Percentiles rank a stretch among this genome's conserved stretches.
These are phyloP conservation scores for Saprolegnia parasitica DNA, from an alignment of 352 stramenopile species.

Conservation along the genomic window DNA sequence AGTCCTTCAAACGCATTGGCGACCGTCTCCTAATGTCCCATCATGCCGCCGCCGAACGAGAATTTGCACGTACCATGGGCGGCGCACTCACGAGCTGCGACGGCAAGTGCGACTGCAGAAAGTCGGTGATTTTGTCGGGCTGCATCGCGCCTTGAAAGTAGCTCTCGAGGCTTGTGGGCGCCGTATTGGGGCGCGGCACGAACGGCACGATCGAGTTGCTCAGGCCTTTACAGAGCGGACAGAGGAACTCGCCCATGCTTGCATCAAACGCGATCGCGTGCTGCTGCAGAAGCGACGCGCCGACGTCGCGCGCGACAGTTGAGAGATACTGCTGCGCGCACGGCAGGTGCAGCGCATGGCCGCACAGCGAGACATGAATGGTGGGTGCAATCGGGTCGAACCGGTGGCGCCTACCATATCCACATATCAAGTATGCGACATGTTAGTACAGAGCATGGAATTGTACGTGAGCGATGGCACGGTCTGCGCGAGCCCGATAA, in stretches of 20 bases:
- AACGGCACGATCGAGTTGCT: conserved; percentile 88
- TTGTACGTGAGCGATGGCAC: not conserved
- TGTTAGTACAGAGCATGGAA: no score
- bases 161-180: not conserved
- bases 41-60: no score
- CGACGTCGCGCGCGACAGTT: conserved; percentile 67
- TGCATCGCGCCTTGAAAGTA: conserved; percentile 13
- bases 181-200: conserved; percentile 32
- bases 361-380: conserved; percentile 79
- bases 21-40: not conserved
- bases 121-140: not conserved
- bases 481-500: conserved; percentile 71
- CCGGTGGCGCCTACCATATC: not conserved
- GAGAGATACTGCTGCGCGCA: conserved; percentile 88
- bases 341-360: conserved; percentile 85
- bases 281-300: conserved; percentile 55
- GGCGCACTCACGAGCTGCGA: not conserved
- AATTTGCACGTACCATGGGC: no score
- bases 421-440: no score
- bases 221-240: conserved; percentile 85
- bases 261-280: conserved; percentile 82
- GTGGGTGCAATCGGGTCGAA: conserved; percentile 31
- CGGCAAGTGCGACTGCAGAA: not conserved
- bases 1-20: not conserved
- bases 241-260: conserved; percentile 84